phyloP scores from a whole-genome alignment of 495 filamentous ascomycete genomes.

The Penicillium paradoxum region DNA sequence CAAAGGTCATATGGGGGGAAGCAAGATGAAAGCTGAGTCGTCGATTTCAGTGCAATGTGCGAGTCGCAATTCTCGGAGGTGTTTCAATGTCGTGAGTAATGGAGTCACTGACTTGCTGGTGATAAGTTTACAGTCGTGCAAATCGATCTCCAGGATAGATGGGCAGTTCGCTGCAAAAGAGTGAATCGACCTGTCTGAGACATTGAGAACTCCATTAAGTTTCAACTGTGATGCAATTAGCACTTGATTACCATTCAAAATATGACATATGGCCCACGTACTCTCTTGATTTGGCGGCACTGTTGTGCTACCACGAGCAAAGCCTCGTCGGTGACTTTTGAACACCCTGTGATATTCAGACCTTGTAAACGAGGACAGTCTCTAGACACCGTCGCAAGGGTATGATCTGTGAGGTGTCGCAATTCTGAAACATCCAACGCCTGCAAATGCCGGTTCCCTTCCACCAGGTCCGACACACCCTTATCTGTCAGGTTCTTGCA shows the following conservation, averaged over 20 bases:
- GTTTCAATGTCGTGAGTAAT: slow-evolving; percentile 67
- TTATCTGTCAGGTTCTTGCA: slow-evolving; percentile 80
- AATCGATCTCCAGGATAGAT: slow-evolving; percentile 92
- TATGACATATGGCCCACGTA: slow-evolving; percentile 36
- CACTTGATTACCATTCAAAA: neutral
- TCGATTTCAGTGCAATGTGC: slow-evolving; percentile 78
- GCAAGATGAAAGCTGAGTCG: slow-evolving; percentile 76
- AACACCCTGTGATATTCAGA: slow-evolving; percentile 86
- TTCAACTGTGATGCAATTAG: slow-evolving; percentile 65
- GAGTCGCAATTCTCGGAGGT: slow-evolving; percentile 83
- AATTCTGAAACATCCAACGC: slow-evolving; percentile 88
- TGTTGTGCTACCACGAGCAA: slow-evolving; percentile 75
- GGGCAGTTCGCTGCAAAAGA: slow-evolving; percentile 84
- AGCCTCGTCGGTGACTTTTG: slow-evolving; percentile 77
- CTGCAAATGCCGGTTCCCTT: slow-evolving; percentile 73
- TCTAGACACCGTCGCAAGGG: slow-evolving; percentile 71
- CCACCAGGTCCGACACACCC: slow-evolving; percentile 73
- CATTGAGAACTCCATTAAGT: slow-evolving; percentile 78
- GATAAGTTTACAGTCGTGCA: slow-evolving; percentile 77
- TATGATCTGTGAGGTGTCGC: slow-evolving; percentile 72
- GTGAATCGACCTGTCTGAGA: slow-evolving; percentile 73
- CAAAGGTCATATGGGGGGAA: slow-evolving; percentile 64
- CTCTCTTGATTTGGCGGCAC: slow-evolving; percentile 83
- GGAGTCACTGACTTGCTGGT: slow-evolving; percentile 75
- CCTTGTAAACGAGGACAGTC: slow-evolving; percentile 85